Base-by-base conservation (phyloP, 1,284 basidiomycete species). In the Pterulicium gracile region DNA sequence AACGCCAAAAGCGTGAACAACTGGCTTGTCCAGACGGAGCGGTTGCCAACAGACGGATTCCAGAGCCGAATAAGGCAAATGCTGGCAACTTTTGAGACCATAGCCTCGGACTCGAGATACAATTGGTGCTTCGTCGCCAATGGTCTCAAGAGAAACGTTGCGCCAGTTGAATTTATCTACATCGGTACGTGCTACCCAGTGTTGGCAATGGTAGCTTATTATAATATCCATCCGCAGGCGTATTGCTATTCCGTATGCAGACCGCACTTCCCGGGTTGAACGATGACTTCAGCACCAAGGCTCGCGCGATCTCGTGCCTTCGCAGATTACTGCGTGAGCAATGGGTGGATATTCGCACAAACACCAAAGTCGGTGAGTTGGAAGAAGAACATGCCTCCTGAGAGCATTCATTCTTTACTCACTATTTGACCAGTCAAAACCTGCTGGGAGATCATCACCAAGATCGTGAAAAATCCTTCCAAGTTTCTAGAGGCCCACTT, bases 91-190 rank as follows among this genome's bases (percentile, higher is more conserved):
- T 73, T 84, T 45, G 70, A 69, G 61, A 61, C 68, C 20, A 68
- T 87, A 43, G 79, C 79, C 1, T 54, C 54, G 17, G 56, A 66
- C 13, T 27, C 53, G 0, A 47, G 50, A 3, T 58, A 71, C 21
- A 70, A 69, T 34, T 46, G 54, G 17, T 72, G 62, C 1, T 80
- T 85, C 15, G n/a, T n/a, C n/a, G n/a, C n/a, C 53, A 63, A 54
- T 19, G 62, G 67, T 18, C 70, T 82, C 17, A 60, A 65, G 44
- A 68, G 72, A 47, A 70, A 77, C n/a, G 67, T 86, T 22, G 77
- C 84, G 0, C 84, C 84, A 1, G 74, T 79, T 7, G 83, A 87
- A 58, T 86, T 87, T 56, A 73, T 83, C 20, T 87, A 81, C 61
- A 76, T 82, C 27, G 82, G 82, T 81, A 53, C 42, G 66, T 53